Evolutionary conservation across 495 filamentous ascomycete species (phyloP), one percentile per base, ranked within the genome.

Genomic region (Neurospora sp.): DNA sequence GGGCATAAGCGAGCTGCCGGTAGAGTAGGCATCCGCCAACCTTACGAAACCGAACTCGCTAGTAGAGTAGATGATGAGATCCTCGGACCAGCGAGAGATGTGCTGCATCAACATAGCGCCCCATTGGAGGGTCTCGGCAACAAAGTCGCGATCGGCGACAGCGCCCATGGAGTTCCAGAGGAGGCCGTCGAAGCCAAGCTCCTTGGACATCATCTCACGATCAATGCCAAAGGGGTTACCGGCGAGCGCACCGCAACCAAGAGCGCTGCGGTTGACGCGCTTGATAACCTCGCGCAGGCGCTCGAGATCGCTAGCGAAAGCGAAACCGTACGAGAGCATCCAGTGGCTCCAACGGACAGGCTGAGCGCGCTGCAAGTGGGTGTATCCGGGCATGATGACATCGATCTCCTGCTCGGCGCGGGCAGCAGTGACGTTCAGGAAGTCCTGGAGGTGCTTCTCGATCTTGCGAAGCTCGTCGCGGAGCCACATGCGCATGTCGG

Each of bases 401-500:
- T 80, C 75, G 39, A 97, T 90, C 77, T 97, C 92, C 45, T 84
- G 81, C 86, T 96, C 92, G 27, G 95, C 93, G 22, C 94, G 87
- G 31, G 85, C 85, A 71, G 90, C 87, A 41, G 90, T 89, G 72
- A 92, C 91, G 78, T 88, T 88, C 69, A 98, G 81, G 73, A 98
- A 84, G 75, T 90, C 87, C 39, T 85, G 83, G 27, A 98, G 85
- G 68, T 88, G 88, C 6, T n/a, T 76, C 71, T 94, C 92, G 72
- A 98, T 88, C 72, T 87, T 84, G 74, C 86, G 87, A 69, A 98
- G 81, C 83, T 94, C 87, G 74, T 93, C 91, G 59, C 92, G 86
- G 72, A 97, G 83, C 95, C 95, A 98, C 78, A 97, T 83, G 61
- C 94, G 90, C 92, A 97, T 95, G 77, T 98, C 95, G 31, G 92